phyloP scores from a whole-genome alignment of 2,329 filamentous ascomycete genomes.

The Colletotrichum plurivorum region DNA sequence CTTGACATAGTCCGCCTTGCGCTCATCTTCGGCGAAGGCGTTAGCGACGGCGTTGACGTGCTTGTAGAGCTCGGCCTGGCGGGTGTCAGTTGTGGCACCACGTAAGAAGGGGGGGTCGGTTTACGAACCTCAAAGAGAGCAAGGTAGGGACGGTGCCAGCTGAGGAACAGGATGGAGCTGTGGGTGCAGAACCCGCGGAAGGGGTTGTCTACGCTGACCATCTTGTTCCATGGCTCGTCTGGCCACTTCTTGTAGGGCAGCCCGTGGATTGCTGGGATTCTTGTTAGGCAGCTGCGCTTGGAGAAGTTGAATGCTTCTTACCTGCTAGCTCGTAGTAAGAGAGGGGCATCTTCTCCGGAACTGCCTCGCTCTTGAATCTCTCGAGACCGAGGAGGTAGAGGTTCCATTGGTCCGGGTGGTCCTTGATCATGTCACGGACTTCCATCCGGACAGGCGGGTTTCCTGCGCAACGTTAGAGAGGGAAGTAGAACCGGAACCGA shows the following conservation, averaged over 20 bases:
- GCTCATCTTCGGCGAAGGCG: conserved; percentile 41
- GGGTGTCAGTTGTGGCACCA: not conserved
- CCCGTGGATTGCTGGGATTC: conserved; percentile 50
- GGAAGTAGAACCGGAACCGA: too few species aligned
- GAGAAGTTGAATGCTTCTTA: not conserved
- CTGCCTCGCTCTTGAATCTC: conserved; percentile 31
- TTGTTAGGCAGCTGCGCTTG: conserved; percentile 15
- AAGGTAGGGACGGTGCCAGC: conserved; percentile 78
- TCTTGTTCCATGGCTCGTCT: conserved; percentile 38
- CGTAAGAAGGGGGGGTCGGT: not conserved
- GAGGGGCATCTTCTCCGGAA: conserved; percentile 18
- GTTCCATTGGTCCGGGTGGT: conserved; percentile 36
- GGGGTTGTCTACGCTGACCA: conserved; percentile 45
- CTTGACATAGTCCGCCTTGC: conserved; percentile 44
- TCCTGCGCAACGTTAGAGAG: not conserved
- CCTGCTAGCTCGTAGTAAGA: conserved; percentile 36
- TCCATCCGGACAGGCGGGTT: conserved; percentile 32
- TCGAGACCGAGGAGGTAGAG: conserved; percentile 33
- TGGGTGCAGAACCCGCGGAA: conserved; percentile 77
- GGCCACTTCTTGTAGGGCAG: conserved; percentile 48
- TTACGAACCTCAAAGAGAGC: conserved; percentile 68
- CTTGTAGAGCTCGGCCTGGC: conserved; percentile 44
- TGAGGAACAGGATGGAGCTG: conserved; percentile 70
- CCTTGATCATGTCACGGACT: conserved; percentile 36
- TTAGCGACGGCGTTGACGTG: conserved; percentile 44